phyloP scores from a whole-genome alignment of 2,329 filamentous ascomycete genomes.

The Fusarium nodosum region DNA sequence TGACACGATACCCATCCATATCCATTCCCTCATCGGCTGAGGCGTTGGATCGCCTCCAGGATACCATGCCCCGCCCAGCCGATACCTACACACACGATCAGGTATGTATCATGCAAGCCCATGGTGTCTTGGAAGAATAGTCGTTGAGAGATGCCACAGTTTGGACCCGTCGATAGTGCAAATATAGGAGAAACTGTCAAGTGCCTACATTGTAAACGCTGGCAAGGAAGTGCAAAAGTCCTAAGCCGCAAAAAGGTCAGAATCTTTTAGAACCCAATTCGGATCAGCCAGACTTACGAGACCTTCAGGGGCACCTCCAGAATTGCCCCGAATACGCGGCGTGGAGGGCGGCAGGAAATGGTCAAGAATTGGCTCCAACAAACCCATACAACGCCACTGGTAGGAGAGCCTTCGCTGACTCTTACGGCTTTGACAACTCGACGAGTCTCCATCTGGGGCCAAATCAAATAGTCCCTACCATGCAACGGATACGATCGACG shows the following conservation, averaged over 20 bases:
- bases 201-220: conserved; percentile 10
- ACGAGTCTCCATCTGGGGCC: conserved; percentile 4
- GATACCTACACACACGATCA: conserved; percentile 14
- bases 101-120: conserved; percentile 6
- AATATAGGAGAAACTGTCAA: conserved; percentile 10
- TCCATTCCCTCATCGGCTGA: neutral
- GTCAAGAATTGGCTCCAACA: conserved; percentile 10
- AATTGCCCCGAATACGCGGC: conserved; percentile 11
- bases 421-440: conserved; percentile 12
- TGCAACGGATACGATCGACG: conserved; percentile 11
- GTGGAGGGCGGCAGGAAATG: conserved; percentile 14
- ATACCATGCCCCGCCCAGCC: conserved; percentile 10
- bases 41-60: conserved; percentile 6
- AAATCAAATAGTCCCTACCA: conserved; percentile 7
- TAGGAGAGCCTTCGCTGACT: conserved; percentile 11
- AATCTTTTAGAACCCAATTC: neutral
- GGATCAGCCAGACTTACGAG: conserved; percentile 4
- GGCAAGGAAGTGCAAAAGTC: conserved; percentile 14
- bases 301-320: conserved; percentile 9
- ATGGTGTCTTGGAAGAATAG: neutral
- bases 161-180: conserved; percentile 9
- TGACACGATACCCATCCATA: conserved; percentile 4
- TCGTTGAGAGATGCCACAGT: conserved; percentile 10
- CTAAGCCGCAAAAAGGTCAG: conserved; percentile 15
- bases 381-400: conserved; percentile 14